Base-by-base conservation (phyloP, 805 yeast species). In the Yamadazyma philogaea region DNA sequence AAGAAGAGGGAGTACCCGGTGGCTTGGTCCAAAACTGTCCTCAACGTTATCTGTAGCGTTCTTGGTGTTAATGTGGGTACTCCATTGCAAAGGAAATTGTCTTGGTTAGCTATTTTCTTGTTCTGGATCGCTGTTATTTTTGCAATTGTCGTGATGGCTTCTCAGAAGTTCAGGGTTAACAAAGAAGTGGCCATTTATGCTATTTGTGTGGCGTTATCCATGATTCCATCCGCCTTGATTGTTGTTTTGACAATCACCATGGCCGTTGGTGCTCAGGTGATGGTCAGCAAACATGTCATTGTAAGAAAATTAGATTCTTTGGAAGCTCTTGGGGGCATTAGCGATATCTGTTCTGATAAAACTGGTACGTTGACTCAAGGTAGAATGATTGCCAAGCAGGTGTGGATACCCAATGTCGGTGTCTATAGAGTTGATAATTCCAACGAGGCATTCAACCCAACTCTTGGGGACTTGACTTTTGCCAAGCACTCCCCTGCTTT, bases 101-200 rank as follows among this genome's bases (percentile, higher is more conserved):
- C 74, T 49, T 54, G 77, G 78, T 46, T 66, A 55, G 80, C 79
- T 4, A 76, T 76, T 27, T 64, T 73, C 40, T 68, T 74, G 44
- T 75, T 75, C 48, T 71, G 74, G 59, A 70, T 75, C 4, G 70
- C 70, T 2, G 69, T 65, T 6, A 22, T 65, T 15, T 64, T 65
- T 54, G 70, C 70, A 6, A 63, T 65, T 34, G 59, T 65, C 8
- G 70, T 65, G 3, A 64, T 65, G 69, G 69, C 55, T 1, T 58
- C 68, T 2, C 70, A 65, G 44, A 60, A 51, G 46, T 51, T 65
- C 50, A 46, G 36, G 19, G 70, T 65, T 35, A 62, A 55, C 49
- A 53, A 43, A 26, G 62, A 61, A 42, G 70, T 65, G 19, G 70
- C 70, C 26, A 65, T 65, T 30, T 65, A 65, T 42, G 70, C 70